Evolutionary conservation across 768 basidiomycete species (phyloP).

Genomic region (Rhizopogon sp.): DNA sequence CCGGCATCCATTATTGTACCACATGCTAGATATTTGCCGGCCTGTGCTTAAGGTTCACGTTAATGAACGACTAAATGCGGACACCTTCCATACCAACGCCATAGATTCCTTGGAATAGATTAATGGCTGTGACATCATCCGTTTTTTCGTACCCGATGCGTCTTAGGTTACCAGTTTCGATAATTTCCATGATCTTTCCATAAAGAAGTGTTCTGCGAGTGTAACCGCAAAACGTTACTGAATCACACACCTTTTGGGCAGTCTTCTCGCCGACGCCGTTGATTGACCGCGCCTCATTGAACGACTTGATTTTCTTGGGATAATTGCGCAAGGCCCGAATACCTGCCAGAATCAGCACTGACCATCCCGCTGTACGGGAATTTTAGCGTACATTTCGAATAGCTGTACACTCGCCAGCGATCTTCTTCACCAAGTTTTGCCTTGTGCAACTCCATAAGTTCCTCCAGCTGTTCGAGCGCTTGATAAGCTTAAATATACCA

Average conservation of each 20-base stretch:
- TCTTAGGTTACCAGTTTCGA: conserved; percentile 65
- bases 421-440: conserved; percentile 57
- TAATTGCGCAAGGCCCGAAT: conserved; percentile 53
- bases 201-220: neutral
- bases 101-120: conserved; percentile 75
- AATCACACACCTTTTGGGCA: conserved; percentile 54
- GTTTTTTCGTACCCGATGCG: conserved; percentile 66
- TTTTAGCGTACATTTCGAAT: conserved; percentile 52
- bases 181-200: conserved; percentile 72
- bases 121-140: conserved; percentile 51
- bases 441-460: conserved; percentile 61
- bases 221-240: neutral
- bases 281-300: conserved; percentile 55
- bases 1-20: conserved; percentile 74
- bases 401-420: conserved; percentile 61
- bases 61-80: neutral
- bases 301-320: conserved; percentile 52
- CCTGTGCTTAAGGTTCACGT: conserved; percentile 37
- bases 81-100: conserved; percentile 62
- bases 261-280: conserved; percentile 70
- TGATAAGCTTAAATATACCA: neutral
- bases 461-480: conserved; percentile 44
- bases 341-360: conserved; percentile 32
- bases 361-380: too few species aligned
- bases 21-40: conserved; percentile 57